Conservation (phyloP, 192 early-diverging fungal species). For the Umbelopsis ramanniana region DNA sequence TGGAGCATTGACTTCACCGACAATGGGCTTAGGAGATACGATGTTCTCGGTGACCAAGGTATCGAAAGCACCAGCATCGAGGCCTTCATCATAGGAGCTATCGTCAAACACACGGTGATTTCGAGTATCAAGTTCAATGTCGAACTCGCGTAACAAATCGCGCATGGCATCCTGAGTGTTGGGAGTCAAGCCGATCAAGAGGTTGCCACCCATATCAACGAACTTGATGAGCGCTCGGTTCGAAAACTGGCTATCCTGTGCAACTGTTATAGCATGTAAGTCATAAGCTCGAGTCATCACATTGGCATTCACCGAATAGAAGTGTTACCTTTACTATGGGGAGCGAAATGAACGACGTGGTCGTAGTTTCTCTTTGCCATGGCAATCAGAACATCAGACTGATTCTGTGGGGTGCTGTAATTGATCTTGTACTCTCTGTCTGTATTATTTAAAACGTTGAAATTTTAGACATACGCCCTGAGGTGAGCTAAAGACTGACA, state of each 20-base stretch:
- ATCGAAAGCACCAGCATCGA: conserved; percentile 52
- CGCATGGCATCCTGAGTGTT: conserved; percentile 70
- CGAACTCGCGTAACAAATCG: conserved; percentile 89
- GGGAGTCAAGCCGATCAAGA: conserved; percentile 73
- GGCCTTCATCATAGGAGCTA: conserved; percentile 51
- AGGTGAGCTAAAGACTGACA: too few species aligned
- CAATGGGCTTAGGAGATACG: conserved; percentile 46
- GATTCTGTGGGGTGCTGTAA: conserved; percentile 57
- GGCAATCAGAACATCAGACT: conserved; percentile 55
- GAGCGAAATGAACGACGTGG: conserved; percentile 83
- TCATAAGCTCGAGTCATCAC: background rate
- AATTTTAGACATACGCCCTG: background rate
- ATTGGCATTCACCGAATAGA: background rate
- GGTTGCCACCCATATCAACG: conserved; percentile 89
- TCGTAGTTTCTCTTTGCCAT: conserved; percentile 73
- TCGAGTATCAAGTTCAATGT: conserved; percentile 80
- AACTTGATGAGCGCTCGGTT: conserved; percentile 77
- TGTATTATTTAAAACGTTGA: conserved; percentile 25
- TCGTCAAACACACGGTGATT: conserved; percentile 77
- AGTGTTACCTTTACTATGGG: conserved; percentile 67
- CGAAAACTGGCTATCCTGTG: conserved; percentile 15
- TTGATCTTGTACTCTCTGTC: conserved; percentile 66
- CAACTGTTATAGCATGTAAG: background rate
- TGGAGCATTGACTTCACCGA: conserved; percentile 48
- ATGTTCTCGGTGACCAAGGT: conserved; percentile 55